Evolutionary conservation across 2,329 filamentous ascomycete species (phyloP).

Genomic region (Colletotrichum nymphaeae): DNA sequence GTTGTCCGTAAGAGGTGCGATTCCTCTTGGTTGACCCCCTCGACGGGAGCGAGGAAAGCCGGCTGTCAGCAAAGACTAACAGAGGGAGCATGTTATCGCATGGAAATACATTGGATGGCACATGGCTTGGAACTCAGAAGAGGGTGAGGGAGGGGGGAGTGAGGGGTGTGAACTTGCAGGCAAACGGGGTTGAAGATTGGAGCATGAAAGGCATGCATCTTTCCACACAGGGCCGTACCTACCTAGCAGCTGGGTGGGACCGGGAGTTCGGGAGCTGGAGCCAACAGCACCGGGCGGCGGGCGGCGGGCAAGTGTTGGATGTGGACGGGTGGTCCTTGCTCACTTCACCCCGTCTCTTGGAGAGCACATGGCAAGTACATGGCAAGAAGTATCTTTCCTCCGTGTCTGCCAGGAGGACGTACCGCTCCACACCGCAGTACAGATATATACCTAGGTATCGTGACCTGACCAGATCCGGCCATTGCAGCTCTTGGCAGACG

Average conservation of each 20-base stretch:
- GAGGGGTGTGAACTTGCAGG: neutral
- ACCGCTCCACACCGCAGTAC: neutral
- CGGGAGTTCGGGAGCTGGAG: constrained; percentile 1
- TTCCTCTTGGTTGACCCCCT: neutral
- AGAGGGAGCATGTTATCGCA: too few species aligned
- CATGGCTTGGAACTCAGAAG: too few species aligned
- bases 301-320: neutral
- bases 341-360: neutral
- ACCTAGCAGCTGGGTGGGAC: neutral
- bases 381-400: too few species aligned
- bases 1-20: neutral
- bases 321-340: neutral
- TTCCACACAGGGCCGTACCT: neutral
- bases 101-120: too few species aligned
- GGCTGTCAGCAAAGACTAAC: neutral
- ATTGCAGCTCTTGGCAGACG: neutral
- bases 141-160: too few species aligned
- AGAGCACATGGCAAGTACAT: neutral
- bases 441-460: neutral
- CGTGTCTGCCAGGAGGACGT: neutral
- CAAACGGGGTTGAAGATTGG: neutral
- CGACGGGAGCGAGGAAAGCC: neutral
- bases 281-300: neutral
- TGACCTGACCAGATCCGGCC: neutral
- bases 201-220: neutral